phyloP scores from a whole-genome alignment of 306 rosid genomes.

The Pachyrhizus erosus region DNA sequence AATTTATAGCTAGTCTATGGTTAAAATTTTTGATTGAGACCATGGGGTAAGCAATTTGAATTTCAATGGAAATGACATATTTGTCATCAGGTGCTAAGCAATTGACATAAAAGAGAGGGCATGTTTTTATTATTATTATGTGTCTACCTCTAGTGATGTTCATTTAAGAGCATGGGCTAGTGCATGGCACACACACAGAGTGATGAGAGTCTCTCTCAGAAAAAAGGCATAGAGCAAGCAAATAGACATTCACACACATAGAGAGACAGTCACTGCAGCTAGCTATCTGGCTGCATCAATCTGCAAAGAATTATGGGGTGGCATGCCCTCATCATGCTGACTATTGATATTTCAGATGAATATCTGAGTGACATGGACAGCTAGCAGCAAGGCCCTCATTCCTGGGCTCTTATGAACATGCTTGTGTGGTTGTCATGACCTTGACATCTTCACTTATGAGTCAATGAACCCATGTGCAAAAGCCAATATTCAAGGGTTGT shows the following conservation, averaged over 20 bases:
- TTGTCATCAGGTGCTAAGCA: constrained; percentile 28
- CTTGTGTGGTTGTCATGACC: constrained; percentile 60
- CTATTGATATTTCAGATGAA: constrained; percentile 42
- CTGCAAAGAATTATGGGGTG: constrained; percentile 41
- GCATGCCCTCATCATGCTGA: constrained; percentile 43
- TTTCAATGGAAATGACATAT: constrained; percentile 3
- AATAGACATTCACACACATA: not conserved
- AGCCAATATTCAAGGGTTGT: constrained; percentile 65
- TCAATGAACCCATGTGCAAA: constrained; percentile 77
- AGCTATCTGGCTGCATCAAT: not conserved
- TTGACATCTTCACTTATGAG: constrained; percentile 53
- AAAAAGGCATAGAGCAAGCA: constrained; percentile 19
- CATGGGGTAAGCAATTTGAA: not conserved
- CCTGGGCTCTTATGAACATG: constrained; percentile 50
- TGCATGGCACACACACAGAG: not conserved
- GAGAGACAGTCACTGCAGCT: constrained; percentile 13
- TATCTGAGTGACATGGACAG: constrained; percentile 71
- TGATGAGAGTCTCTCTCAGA: constrained; percentile 29
- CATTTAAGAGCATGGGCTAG: constrained; percentile 36
- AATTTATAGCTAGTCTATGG: not conserved
- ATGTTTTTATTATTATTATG: not conserved
- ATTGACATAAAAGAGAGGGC: not conserved
- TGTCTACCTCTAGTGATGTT: constrained; percentile 5
- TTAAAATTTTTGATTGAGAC: not conserved
- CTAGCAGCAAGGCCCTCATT: constrained; percentile 44